A percentile compares a stretch with the other conserved stretches of the same genome.
These are phyloP conservation scores for Diaporthe sp. DNA, from an alignment of 2,329 filamentous ascomycete species.

Conservation along the genomic window DNA sequence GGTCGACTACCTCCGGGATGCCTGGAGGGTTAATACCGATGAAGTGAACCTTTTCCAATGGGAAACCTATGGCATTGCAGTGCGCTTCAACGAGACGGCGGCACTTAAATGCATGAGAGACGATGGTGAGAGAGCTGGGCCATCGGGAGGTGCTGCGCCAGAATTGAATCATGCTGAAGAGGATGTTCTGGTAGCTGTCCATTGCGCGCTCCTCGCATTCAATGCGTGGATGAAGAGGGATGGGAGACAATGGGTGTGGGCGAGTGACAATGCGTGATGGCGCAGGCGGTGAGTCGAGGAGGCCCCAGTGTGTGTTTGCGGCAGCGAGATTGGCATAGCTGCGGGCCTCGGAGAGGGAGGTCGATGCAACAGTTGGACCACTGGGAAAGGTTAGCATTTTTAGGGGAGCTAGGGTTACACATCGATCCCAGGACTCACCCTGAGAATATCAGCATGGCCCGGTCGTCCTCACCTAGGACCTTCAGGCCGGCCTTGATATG, in stretches of 20 bases:
- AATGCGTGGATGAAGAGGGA: slow-evolving; percentile 58
- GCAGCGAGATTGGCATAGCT: slow-evolving; percentile 72
- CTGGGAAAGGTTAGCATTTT: slow-evolving; percentile 53
- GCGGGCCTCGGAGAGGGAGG: slow-evolving; percentile 70
- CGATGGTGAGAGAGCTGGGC: slow-evolving; percentile 71
- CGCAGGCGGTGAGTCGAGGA: slow-evolving; percentile 47
- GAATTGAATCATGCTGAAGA: slow-evolving; percentile 77
- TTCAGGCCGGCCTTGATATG: slow-evolving; percentile 79
- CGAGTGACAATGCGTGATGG: not conserved
- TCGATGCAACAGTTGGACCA: slow-evolving; percentile 73
- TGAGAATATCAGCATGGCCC: slow-evolving; percentile 76
- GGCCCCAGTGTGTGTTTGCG: slow-evolving; percentile 61
- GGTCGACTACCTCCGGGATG: slow-evolving; percentile 42
- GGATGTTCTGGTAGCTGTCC: slow-evolving; percentile 88
- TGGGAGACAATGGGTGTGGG: slow-evolving; percentile 3
- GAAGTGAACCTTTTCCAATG: slow-evolving; percentile 61
- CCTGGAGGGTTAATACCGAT: slow-evolving; percentile 76
- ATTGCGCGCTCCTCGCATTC: slow-evolving; percentile 79
- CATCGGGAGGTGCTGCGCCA: slow-evolving; percentile 62
- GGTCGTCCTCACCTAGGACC: slow-evolving; percentile 61
- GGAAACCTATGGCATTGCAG: slow-evolving; percentile 72
- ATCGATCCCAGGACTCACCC: slow-evolving; percentile 64
- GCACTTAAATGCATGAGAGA: slow-evolving; percentile 80
- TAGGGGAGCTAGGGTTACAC: not conserved
- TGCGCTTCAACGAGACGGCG: slow-evolving; percentile 74